These are phyloP conservation scores for Bolboschoenoplectus hybrid DNA, from an alignment of 202 grass and related monocot species.

Conservation along the genomic window DNA sequence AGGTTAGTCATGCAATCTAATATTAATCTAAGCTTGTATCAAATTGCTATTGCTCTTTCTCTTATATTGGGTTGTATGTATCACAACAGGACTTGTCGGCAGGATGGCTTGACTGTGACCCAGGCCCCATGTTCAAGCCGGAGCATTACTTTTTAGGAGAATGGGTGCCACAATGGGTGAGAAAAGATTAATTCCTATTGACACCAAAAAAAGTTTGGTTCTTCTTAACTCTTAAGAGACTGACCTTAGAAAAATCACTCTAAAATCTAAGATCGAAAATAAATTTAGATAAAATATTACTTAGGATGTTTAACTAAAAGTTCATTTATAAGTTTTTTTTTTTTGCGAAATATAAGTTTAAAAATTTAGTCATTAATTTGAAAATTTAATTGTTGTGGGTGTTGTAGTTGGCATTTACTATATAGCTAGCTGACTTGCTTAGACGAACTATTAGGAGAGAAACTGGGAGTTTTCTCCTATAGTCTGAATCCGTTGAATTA, in stretches of 20 bases:
- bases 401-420: background rate
- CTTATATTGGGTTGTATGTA: conserved; percentile 42
- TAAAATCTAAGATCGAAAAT: background rate
- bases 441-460: background rate
- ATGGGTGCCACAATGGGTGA: conserved; percentile 77
- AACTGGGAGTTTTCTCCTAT: background rate
- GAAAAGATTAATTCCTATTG: conserved; percentile 14
- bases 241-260: background rate
- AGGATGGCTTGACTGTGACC: conserved; percentile 91
- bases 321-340: background rate
- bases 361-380: background rate
- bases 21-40: conserved; percentile 34
- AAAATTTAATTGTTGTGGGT: background rate
- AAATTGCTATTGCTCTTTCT: conserved; percentile 28
- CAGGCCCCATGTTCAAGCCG: conserved; percentile 88
- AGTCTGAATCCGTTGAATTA: conserved; percentile 17
- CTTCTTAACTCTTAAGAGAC: conserved; percentile 1
- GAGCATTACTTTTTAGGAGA: conserved; percentile 59
- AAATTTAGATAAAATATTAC: background rate
- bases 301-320: background rate
- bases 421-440: background rate
- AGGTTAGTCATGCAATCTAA: conserved; percentile 54
- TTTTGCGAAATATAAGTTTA: background rate
- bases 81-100: conserved; percentile 81
- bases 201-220: background rate